These are phyloP conservation scores for Pythium aristosporum DNA, from an alignment of 352 stramenopile genomes.

Conservation along the genomic window DNA sequence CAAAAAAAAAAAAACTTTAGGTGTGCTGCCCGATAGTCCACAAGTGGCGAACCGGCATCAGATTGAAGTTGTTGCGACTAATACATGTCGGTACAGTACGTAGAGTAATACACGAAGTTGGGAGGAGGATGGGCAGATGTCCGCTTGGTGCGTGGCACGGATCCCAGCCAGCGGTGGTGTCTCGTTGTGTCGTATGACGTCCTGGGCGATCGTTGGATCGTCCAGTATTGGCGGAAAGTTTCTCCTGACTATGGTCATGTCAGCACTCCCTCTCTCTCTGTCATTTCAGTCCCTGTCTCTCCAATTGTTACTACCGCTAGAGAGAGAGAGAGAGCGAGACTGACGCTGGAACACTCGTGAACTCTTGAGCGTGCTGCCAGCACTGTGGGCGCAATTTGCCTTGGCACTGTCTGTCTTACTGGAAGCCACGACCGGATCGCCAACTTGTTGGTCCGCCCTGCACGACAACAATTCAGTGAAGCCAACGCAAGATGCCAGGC, in stretches of 20 bases:
- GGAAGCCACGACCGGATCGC: not conserved
- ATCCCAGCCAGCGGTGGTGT: not conserved
- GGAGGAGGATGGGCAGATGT: not conserved
- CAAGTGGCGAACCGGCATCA: not conserved
- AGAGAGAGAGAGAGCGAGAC: not conserved
- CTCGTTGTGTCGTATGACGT: not conserved
- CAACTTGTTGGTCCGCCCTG: constrained; percentile 7
- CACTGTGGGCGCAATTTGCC: no score
- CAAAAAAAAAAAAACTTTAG: no score
- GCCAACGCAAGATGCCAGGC: not conserved
- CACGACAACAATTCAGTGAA: not conserved
- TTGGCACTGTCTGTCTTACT: no score
- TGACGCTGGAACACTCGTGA: not conserved
- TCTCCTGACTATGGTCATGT: no score
- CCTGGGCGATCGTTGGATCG: not conserved
- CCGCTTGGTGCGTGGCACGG: constrained; percentile 6
- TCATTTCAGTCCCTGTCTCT: not conserved
- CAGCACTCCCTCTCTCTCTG: no score
- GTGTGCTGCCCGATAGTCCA: not conserved
- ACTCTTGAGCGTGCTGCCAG: not conserved
- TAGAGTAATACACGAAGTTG: not conserved
- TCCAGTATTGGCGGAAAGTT: not conserved
- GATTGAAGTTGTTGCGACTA: not conserved
- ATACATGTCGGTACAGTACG: not conserved
- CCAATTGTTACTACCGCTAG: not conserved